Conservation (phyloP, 257 asterid genomes). For the Nicotiana tabacum region DNA sequence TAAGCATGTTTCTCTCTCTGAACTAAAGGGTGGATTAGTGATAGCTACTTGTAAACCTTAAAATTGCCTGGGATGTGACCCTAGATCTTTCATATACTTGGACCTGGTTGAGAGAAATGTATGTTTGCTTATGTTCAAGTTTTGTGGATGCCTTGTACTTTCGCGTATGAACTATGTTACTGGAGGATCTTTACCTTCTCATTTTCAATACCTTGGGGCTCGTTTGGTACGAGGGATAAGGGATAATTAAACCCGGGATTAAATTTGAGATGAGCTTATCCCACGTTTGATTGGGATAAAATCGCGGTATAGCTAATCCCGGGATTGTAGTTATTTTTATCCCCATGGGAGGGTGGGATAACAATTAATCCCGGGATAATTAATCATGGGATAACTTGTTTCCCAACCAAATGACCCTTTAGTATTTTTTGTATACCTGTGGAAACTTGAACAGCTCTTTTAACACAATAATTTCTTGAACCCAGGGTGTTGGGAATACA, state of each 20-base stretch:
- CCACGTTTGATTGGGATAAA: too few species aligned
- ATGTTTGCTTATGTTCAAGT: neutral
- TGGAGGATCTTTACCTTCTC: neutral
- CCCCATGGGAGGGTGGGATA: too few species aligned
- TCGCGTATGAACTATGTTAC: neutral
- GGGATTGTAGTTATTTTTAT: too few species aligned
- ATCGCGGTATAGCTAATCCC: too few species aligned
- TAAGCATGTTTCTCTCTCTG: neutral
- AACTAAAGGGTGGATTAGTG: neutral
- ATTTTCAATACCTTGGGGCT: neutral
- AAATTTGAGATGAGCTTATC: too few species aligned
- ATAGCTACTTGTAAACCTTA: neutral
- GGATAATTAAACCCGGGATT: too few species aligned
- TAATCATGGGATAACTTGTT: too few species aligned
- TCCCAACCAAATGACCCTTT: neutral
- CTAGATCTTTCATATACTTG: neutral
- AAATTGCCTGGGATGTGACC: neutral
- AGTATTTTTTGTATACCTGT: neutral
- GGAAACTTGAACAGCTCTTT: neutral
- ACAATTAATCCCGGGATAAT: too few species aligned
- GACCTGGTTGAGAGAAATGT: neutral
- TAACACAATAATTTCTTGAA: conserved; percentile 12
- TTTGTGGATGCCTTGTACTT: neutral
- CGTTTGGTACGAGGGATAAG: too few species aligned
- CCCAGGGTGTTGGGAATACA: conserved; percentile 96